Evolutionary conservation across 495 filamentous ascomycete species (phyloP).

Genomic region (Lophiostoma macrostomum): DNA sequence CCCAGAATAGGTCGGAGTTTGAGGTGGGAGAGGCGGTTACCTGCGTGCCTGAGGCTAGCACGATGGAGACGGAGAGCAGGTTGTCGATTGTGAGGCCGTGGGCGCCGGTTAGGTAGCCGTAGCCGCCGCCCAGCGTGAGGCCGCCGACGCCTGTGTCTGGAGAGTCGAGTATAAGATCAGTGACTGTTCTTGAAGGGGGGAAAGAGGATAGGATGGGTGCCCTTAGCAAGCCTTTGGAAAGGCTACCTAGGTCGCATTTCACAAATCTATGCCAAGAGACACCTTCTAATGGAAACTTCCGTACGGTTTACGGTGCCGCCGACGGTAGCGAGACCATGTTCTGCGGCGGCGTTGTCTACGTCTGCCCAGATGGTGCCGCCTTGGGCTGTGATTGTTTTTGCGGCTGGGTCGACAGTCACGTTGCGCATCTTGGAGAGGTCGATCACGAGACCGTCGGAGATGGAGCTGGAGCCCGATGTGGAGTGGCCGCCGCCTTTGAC

Average conservation of each 20-base stretch:
- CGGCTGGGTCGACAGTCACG: conserved; percentile 46
- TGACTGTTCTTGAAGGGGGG: too few species aligned
- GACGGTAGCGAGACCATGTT: conserved; percentile 53
- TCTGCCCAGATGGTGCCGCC: conserved; percentile 57
- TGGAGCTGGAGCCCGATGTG: conserved; percentile 49
- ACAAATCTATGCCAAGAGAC: too few species aligned
- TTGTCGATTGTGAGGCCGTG: conserved; percentile 54
- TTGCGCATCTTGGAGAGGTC: conserved; percentile 52
- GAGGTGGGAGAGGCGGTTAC: conserved; percentile 41
- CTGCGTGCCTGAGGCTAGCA: conserved; percentile 50
- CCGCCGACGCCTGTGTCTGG: conserved; percentile 50
- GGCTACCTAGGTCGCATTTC: too few species aligned
- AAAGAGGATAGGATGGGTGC: too few species aligned
- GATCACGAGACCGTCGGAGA: conserved; percentile 53
- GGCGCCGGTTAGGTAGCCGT: conserved; percentile 51
- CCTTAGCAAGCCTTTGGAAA: too few species aligned
- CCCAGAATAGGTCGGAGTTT: conserved; percentile 43
- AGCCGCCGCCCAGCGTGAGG: conserved; percentile 57
- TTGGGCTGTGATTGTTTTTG: conserved; percentile 49
- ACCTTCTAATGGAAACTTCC: too few species aligned
- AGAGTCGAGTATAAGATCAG: background rate
- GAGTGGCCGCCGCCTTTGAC: conserved; percentile 56
- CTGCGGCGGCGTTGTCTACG: conserved; percentile 51
- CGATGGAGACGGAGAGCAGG: conserved; percentile 48
- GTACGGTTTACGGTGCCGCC: conserved; percentile 59